phyloP scores from a whole-genome alignment of 495 filamentous ascomycete species.

The Cercophora scortea region DNA sequence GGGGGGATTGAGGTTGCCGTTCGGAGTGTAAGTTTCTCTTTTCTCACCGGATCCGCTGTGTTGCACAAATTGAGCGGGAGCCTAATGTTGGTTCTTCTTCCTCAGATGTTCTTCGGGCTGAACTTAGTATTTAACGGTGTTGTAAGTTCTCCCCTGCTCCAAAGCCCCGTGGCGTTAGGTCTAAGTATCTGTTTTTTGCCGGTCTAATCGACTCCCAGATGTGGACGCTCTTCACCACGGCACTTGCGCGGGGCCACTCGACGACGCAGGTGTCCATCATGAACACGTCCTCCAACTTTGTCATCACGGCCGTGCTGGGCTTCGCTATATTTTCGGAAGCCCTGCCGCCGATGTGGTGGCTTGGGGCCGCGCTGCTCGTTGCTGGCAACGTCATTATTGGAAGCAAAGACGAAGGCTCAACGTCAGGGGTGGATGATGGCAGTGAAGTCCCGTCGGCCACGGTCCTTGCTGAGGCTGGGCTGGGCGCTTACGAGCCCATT shows the following conservation, averaged over 20 bases:
- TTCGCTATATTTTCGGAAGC: conserved; percentile 30
- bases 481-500: conserved; percentile 1
- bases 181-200: background rate
- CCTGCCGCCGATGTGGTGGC: conserved; percentile 68
- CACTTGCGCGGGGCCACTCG: conserved; percentile 71
- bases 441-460: background rate
- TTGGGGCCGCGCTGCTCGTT: conserved; percentile 75
- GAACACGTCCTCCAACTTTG: conserved; percentile 89
- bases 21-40: conserved; percentile 51
- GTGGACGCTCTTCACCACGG: conserved; percentile 85
- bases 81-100: background rate
- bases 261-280: conserved; percentile 89
- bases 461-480: conserved; percentile 10
- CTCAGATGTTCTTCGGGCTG: conserved; percentile 76
- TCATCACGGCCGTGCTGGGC: conserved; percentile 82
- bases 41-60: background rate
- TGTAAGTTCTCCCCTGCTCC: conserved; percentile 28
- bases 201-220: conserved; percentile 40
- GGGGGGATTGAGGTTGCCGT: conserved; percentile 56
- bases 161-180: no score
- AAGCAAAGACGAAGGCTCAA: conserved; percentile 55
- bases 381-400: conserved; percentile 89
- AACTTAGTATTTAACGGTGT: conserved; percentile 86
- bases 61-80: background rate
- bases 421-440: conserved; percentile 1